Percentiles rank a stretch among this genome's conserved stretches.
Evolutionary conservation across 106 monocot genomes (phyloP).

Genomic region (Alisma plantagoaquatica): DNA sequence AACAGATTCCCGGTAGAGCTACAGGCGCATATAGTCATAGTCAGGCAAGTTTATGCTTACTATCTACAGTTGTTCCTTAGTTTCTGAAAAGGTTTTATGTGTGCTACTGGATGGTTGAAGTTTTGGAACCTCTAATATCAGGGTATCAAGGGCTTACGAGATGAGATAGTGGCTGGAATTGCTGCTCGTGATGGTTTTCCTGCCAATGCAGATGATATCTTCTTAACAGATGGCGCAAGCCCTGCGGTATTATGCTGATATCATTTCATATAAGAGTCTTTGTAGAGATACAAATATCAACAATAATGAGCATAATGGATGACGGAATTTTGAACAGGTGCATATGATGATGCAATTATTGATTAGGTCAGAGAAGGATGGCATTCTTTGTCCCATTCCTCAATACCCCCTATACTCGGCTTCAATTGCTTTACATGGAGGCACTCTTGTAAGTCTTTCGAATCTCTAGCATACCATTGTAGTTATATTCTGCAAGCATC

Average conservation of each 20-base stretch:
- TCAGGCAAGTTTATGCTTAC: conserved; percentile 53
- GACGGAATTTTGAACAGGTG: conserved; percentile 52
- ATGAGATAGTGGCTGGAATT: conserved; percentile 81
- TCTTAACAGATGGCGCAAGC: conserved; percentile 89
- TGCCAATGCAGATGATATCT: conserved; percentile 77
- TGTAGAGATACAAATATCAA: no score
- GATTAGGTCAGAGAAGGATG: conserved; percentile 78
- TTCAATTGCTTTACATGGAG: conserved; percentile 91
- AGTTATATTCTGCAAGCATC: no score
- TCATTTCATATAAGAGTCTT: no score
- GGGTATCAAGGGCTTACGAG: conserved; percentile 85
- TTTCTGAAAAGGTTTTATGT: no score
- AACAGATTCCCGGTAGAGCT: conserved; percentile 74
- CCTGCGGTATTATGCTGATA: conserved; percentile 37
- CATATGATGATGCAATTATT: conserved; percentile 98
- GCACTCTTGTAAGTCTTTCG: conserved; percentile 54
- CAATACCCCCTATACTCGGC: conserved; percentile 97
- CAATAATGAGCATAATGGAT: no score
- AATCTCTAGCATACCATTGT: no score
- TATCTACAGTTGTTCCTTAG: no score
- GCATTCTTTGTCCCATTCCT: conserved; percentile 95
- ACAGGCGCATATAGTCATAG: conserved; percentile 98
- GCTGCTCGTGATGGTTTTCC: conserved; percentile 75
- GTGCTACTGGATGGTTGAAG: no score
- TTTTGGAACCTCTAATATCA: conserved; percentile 6